Evolutionary conservation across 2,329 filamentous ascomycete genomes (phyloP).

Genomic region (Epichloe coenophiala): DNA sequence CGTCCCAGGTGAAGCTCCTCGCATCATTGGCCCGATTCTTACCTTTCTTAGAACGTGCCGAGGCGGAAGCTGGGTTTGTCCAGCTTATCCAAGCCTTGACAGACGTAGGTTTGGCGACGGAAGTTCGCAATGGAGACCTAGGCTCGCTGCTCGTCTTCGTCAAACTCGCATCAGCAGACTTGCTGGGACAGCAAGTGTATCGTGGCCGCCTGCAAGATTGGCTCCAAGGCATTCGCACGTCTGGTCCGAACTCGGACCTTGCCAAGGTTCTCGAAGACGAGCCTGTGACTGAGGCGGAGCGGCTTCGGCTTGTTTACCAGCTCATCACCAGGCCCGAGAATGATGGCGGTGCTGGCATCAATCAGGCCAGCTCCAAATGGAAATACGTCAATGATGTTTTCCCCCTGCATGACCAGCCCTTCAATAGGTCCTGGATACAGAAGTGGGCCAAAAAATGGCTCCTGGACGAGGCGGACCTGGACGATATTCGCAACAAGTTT

Average conservation of each 20-base stretch:
- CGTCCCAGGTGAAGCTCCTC: neutral
- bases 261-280: conserved; percentile 54
- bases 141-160: conserved; percentile 72
- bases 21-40: neutral
- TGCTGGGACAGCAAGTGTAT: conserved; percentile 71
- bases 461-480: conserved; percentile 52
- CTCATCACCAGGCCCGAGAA: conserved; percentile 62
- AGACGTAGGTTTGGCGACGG: conserved; percentile 68
- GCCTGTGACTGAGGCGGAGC: conserved; percentile 76
- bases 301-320: conserved; percentile 75
- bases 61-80: conserved; percentile 64
- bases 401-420: conserved; percentile 61
- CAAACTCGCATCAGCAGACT: conserved; percentile 60
- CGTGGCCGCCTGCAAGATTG: conserved; percentile 83
- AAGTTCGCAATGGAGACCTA: conserved; percentile 70
- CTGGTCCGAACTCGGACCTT: conserved; percentile 62
- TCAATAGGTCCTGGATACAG: conserved; percentile 65
- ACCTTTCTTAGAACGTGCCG: conserved; percentile 41
- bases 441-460: conserved; percentile 61
- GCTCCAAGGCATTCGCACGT: conserved; percentile 74
- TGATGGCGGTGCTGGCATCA: conserved; percentile 69
- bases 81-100: conserved; percentile 65
- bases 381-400: conserved; percentile 61
- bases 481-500: conserved; percentile 62
- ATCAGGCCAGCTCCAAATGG: conserved; percentile 55